These are phyloP conservation scores for Leccinum obscurum DNA, from an alignment of 768 basidiomycete species.

Conservation along the genomic window DNA sequence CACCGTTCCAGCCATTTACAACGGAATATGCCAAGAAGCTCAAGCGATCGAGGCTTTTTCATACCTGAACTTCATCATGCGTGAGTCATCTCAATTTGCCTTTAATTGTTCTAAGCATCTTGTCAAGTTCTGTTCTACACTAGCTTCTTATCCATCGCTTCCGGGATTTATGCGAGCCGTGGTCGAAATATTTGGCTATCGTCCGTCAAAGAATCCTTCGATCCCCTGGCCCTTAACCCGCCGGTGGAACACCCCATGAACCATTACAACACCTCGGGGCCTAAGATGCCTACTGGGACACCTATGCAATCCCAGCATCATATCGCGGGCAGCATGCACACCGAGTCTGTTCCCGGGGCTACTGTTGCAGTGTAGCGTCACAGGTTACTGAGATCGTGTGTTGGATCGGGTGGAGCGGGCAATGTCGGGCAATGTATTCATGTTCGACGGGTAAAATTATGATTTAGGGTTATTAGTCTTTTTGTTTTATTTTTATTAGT, in stretches of 20 bases:
- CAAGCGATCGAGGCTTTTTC: slow-evolving; percentile 37
- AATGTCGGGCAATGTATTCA: neutral
- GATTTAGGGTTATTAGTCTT: neutral
- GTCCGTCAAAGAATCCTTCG: slow-evolving; percentile 33
- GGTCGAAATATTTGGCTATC: slow-evolving; percentile 35
- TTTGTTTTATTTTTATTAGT: too few species aligned
- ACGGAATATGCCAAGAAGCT: slow-evolving; percentile 28
- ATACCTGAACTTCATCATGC: slow-evolving; percentile 36
- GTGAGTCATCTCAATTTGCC: slow-evolving; percentile 21
- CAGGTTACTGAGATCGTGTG: neutral
- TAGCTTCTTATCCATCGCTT: slow-evolving; percentile 23
- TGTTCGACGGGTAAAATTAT: neutral
- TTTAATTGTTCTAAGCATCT: neutral
- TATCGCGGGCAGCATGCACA: neutral
- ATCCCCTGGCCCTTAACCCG: slow-evolving; percentile 5
- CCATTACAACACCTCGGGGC: slow-evolving; percentile 11
- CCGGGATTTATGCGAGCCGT: slow-evolving; percentile 26
- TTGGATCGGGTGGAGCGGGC: neutral
- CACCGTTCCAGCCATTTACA: slow-evolving; percentile 8
- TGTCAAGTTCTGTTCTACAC: slow-evolving; percentile 36
- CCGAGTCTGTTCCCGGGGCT: neutral
- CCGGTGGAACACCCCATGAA: slow-evolving; percentile 1
- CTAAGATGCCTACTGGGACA: neutral
- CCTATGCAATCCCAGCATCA: neutral
- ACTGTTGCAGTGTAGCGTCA: neutral